These are phyloP conservation scores for Thalassiosira ordinaria DNA, from an alignment of 352 stramenopile genomes.

Conservation along the genomic window DNA sequence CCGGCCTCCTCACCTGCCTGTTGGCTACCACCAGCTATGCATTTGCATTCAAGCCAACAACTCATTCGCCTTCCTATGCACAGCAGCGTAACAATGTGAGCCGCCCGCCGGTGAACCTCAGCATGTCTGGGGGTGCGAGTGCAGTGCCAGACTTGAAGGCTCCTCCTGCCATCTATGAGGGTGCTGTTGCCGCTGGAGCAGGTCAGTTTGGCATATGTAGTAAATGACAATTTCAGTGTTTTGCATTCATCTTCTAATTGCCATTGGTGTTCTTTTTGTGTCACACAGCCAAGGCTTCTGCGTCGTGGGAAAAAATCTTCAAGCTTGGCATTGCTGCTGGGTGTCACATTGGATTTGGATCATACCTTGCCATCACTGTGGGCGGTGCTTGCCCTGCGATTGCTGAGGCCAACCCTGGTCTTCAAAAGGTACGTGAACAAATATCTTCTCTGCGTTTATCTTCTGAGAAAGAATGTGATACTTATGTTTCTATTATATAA, in stretches of 20 bases:
- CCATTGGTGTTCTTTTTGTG: neutral
- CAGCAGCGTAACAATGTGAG: conserved; percentile 15
- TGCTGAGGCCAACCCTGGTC: conserved; percentile 83
- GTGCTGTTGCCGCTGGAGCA: conserved; percentile 71
- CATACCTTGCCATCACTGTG: conserved; percentile 85
- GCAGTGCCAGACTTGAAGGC: conserved; percentile 52
- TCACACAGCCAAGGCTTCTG: conserved; percentile 70
- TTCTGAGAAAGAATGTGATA: too few relatives aligned
- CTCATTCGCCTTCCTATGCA: conserved; percentile 27
- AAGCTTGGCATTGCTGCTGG: conserved; percentile 86
- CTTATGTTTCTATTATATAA: too few relatives aligned
- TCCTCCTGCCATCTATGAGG: conserved; percentile 72
- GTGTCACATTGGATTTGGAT: conserved; percentile 87
- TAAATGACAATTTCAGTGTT: too few relatives aligned
- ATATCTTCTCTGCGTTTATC: too few relatives aligned
- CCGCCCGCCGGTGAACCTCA: conserved; percentile 32
- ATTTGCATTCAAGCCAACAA: conserved; percentile 65
- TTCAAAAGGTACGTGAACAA: conserved; percentile 83
- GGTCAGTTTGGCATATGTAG: conserved; percentile 16
- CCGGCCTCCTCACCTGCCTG: conserved; percentile 57
- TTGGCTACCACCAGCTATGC: conserved; percentile 67
- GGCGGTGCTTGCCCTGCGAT: conserved; percentile 83
- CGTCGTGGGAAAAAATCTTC: conserved; percentile 80
- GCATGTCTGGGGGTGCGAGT: conserved; percentile 59
- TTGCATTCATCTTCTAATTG: too few relatives aligned